Evolutionary conservation across 2,329 filamentous ascomycete genomes (phyloP).

Genomic region (Shiraia bambusicola): DNA sequence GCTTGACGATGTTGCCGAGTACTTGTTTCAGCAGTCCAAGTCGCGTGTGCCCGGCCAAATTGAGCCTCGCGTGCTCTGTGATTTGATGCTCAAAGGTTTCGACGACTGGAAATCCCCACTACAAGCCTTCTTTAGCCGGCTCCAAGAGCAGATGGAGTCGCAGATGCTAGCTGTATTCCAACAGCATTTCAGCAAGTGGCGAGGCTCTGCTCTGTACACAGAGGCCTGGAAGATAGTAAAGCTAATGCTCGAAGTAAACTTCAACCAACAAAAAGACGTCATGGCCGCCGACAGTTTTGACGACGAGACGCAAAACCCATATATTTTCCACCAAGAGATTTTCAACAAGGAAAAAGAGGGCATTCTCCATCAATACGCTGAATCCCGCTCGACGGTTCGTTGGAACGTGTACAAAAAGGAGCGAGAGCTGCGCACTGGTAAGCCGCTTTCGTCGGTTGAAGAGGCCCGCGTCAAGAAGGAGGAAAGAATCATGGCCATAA

Average conservation of each 20-base stretch:
- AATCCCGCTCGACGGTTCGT: slow-evolving; percentile 30
- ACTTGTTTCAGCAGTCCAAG: slow-evolving; percentile 27
- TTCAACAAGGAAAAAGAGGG: slow-evolving; percentile 21
- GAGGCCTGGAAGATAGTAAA: slow-evolving; percentile 27
- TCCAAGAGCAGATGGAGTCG: slow-evolving; percentile 13
- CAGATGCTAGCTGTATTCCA: slow-evolving; percentile 29
- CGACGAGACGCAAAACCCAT: slow-evolving; percentile 40
- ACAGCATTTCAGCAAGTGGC: slow-evolving; percentile 31
- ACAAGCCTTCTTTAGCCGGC: slow-evolving; percentile 24
- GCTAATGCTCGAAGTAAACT: slow-evolving; percentile 25
- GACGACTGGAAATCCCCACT: slow-evolving; percentile 33
- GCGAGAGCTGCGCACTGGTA: slow-evolving; percentile 15
- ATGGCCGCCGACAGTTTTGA: slow-evolving; percentile 29
- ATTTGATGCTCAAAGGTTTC: slow-evolving; percentile 33
- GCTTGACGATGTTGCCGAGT: slow-evolving; percentile 32
- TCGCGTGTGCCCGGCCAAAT: slow-evolving; percentile 39
- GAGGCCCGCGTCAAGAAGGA: slow-evolving; percentile 30
- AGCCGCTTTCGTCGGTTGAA: slow-evolving; percentile 21
- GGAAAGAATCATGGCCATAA: slow-evolving; percentile 21
- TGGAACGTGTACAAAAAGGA: slow-evolving; percentile 30
- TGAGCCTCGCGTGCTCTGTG: slow-evolving; percentile 36
- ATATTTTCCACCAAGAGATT: slow-evolving; percentile 32
- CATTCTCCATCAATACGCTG: slow-evolving; percentile 21
- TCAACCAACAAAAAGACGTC: slow-evolving; percentile 24
- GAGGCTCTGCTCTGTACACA: slow-evolving; percentile 31